Conservation (phyloP, 1,284 basidiomycete genomes). For the Malassezia furfur region DNA sequence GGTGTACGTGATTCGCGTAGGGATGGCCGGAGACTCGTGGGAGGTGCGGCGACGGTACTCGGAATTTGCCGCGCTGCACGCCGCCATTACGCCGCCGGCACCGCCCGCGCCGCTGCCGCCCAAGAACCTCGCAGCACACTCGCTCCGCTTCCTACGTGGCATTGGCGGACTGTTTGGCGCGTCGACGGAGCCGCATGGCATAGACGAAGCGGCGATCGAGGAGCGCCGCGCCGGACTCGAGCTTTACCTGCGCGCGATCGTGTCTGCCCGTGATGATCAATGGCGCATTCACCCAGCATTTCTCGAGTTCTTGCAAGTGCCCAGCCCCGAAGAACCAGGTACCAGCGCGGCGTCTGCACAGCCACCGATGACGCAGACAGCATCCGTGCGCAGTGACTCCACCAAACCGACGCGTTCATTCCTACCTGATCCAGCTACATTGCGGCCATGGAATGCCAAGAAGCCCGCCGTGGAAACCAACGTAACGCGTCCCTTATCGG, state of each 20-base stretch:
- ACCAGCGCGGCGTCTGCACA: background rate
- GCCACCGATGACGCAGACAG: background rate
- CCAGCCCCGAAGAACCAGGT: conserved; percentile 23
- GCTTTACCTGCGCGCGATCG: conserved; percentile 72
- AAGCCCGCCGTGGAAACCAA: conserved; percentile 58
- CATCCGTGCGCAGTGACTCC: background rate
- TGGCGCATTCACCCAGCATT: conserved; percentile 76
- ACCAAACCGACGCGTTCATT: background rate
- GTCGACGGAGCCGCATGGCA: background rate
- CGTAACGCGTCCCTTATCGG: conserved; percentile 73
- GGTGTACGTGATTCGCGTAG: conserved; percentile 68
- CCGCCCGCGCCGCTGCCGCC: conserved; percentile 70
- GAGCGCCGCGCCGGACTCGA: conserved; percentile 69
- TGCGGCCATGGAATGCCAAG: background rate
- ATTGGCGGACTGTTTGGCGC: conserved; percentile 16
- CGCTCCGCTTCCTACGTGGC: conserved; percentile 32
- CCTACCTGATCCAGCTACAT: conserved; percentile 50
- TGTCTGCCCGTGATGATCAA: conserved; percentile 65
- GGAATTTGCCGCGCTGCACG: conserved; percentile 77
- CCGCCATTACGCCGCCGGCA: conserved; percentile 63
- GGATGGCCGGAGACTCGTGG: conserved; percentile 69
- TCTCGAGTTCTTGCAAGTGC: conserved; percentile 72
- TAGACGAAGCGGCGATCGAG: conserved; percentile 55
- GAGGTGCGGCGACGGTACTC: conserved; percentile 85
- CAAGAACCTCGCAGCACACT: conserved; percentile 59